Conservation (phyloP, 1,284 basidiomycete genomes). For the Melampsora larici-populina region DNA sequence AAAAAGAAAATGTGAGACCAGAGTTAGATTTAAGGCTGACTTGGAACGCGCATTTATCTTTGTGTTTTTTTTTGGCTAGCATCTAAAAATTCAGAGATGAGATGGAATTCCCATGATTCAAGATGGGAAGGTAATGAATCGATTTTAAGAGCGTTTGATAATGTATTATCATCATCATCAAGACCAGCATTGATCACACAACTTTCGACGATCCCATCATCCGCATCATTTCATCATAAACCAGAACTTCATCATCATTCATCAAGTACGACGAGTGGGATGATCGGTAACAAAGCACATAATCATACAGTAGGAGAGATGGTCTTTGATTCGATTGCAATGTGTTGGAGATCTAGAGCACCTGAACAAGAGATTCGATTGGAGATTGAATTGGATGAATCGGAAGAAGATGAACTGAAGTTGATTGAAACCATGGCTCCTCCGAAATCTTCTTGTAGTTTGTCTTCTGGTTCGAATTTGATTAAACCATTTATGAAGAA, state of each 20-base stretch:
- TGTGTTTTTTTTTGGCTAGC: constrained; percentile 45
- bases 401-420: constrained; percentile 68
- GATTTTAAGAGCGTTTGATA: constrained; percentile 81
- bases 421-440: too few relatives aligned
- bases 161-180: constrained; percentile 71
- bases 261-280: too few relatives aligned
- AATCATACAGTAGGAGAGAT: constrained; percentile 85
- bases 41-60: not conserved
- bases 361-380: constrained; percentile 85
- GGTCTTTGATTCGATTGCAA: constrained; percentile 87
- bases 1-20: too few relatives aligned
- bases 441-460: too few relatives aligned
- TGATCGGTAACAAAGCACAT: constrained; percentile 37
- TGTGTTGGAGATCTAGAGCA: constrained; percentile 83
- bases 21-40: constrained; percentile 49
- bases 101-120: constrained; percentile 81
- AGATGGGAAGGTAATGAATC: constrained; percentile 97
- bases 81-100: constrained; percentile 87
- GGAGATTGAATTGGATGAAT: constrained; percentile 62
- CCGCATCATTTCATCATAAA: constrained; percentile 6
- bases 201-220: constrained; percentile 58
- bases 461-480: too few relatives aligned
- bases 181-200: constrained; percentile 95
- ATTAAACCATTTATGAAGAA: not conserved
- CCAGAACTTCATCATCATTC: constrained; percentile 68